Base-by-base conservation (phyloP, 2,329 filamentous ascomycete genomes). In the Fusarium pseudograminearum region DNA sequence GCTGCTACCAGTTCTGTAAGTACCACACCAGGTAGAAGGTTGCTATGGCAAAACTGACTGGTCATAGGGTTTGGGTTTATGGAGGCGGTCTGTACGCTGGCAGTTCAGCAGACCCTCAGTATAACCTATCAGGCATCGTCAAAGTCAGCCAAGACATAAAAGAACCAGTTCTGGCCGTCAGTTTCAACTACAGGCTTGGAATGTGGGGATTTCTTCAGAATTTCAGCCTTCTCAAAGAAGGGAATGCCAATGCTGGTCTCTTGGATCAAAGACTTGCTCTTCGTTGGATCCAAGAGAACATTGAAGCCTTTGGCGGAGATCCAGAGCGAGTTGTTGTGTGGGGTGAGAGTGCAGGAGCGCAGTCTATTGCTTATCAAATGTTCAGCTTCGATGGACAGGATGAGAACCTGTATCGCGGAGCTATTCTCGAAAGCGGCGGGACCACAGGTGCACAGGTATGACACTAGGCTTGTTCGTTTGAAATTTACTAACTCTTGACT, bases 371-470 rank as follows among this genome's bases (percentile, higher is more conserved):
- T 5, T 81, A 81, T 50, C 88, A 89, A 28, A 78, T 88, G 24
- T 81, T 86, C 33, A 84, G 86, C 11, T 87, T 88, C 65, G 83
- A 83, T 36, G 87, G 87, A 1, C 79, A 85, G 31, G 82, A 89
- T 54, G 86, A 89, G 57, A 77, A 79, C 0, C 77, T 90, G 0
- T 90, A 88, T 71, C 81, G 82, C 6, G 84, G 77, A 10, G 87
- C 83, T 4, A 89, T 87, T 45, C 77, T 85, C 55, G 82, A 89
- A 55, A 87, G 84, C 15, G 86, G 86, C 6, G 79, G 80, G 1
- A 57, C 71, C 2, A 73, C 72, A 4, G 72, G 72, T 6, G 69
- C 64, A 7, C 72, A 73, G 62, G 71, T 71, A 60, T 11, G 55
- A 20, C 18, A 2, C 2, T 4, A 12, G n/a, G 3, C 2, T 8